Conservation (phyloP, 176 grass and related monocot genomes). For the Carex scoparia region DNA sequence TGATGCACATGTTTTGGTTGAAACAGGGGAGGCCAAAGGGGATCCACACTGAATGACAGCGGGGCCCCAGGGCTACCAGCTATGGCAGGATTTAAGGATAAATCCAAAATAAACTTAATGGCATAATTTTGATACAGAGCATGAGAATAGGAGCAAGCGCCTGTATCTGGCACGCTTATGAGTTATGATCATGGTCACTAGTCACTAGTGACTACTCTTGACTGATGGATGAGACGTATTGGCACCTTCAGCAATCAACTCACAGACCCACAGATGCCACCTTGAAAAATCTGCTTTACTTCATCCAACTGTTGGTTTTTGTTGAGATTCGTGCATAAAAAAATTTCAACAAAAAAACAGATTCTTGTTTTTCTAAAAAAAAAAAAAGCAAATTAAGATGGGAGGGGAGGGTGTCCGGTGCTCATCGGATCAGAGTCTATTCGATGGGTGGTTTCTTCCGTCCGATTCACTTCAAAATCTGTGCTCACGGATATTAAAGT, state of each 20-base stretch:
- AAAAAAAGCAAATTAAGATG: too few species aligned
- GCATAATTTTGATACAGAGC: neutral
- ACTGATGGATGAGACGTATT: constrained; percentile 12
- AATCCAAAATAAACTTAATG: constrained; percentile 17
- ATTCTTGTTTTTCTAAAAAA: too few species aligned
- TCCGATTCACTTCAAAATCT: too few species aligned
- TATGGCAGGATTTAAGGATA: neutral
- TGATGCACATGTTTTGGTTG: neutral
- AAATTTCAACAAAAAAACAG: too few species aligned
- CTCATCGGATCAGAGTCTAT: too few species aligned
- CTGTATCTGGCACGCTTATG: neutral
- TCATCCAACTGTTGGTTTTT: too few species aligned
- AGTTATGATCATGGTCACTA: neutral
- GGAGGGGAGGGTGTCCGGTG: too few species aligned
- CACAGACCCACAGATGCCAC: too few species aligned
- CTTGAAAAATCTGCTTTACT: too few species aligned
- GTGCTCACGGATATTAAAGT: too few species aligned
- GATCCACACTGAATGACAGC: neutral
- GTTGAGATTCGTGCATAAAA: too few species aligned
- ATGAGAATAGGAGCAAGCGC: neutral
- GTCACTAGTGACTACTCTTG: neutral
- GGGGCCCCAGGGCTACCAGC: neutral
- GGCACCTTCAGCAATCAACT: neutral
- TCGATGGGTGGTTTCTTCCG: too few species aligned
- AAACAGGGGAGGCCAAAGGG: neutral